These are phyloP conservation scores for Tanozyma kutaoensis DNA, from an alignment of 805 yeast genomes.

Conservation along the genomic window DNA sequence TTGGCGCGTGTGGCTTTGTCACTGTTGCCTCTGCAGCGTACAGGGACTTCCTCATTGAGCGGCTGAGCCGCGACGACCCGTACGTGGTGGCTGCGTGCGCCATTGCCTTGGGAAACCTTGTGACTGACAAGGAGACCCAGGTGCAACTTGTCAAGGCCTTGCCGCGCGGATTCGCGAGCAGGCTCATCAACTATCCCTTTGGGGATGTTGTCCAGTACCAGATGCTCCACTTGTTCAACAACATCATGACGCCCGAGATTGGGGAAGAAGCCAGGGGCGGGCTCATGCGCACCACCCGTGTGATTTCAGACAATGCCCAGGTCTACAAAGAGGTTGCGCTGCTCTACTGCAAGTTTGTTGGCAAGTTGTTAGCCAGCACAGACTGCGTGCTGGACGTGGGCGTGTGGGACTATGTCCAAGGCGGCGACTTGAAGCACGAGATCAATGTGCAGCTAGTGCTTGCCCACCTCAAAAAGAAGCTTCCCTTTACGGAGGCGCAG, in stretches of 20 bases:
- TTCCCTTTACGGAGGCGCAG: too few species aligned
- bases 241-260: constrained; percentile 9
- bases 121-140: constrained; percentile 9
- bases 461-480: too few species aligned
- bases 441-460: constrained; percentile 11
- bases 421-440: constrained; percentile 8
- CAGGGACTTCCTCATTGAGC: neutral
- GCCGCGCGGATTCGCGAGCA: neutral
- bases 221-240: constrained; percentile 20
- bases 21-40: neutral
- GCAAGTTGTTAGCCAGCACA: constrained; percentile 9
- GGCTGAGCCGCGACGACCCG: constrained; percentile 3
- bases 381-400: constrained; percentile 1
- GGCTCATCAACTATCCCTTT: constrained; percentile 3
- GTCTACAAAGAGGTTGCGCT: constrained; percentile 21
- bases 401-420: constrained; percentile 4
- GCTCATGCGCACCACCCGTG: constrained; percentile 10
- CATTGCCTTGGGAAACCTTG: constrained; percentile 22
- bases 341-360: constrained; percentile 15
- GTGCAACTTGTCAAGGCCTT: constrained; percentile 3
- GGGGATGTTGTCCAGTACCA: constrained; percentile 25
- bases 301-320: constrained; percentile 17
- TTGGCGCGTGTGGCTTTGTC: neutral
- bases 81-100: constrained; percentile 18
- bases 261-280: constrained; percentile 2